These are phyloP conservation scores for Fusarium haematococcum DNA, from an alignment of 2,329 filamentous ascomycete genomes.

Conservation along the genomic window DNA sequence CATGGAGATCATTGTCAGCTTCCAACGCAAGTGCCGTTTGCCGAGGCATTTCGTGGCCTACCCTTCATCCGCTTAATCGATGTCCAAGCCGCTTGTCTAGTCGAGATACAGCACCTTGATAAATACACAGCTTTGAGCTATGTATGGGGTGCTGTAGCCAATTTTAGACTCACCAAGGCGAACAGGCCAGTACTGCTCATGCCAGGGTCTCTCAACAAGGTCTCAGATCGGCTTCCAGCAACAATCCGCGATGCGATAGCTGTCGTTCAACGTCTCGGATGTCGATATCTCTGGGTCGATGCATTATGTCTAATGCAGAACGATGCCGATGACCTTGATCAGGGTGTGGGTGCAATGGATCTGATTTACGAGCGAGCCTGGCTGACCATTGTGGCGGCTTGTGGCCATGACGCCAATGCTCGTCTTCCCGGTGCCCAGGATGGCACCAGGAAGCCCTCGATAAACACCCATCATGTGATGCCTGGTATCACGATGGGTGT, in stretches of 20 bases:
- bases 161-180: conserved; percentile 13
- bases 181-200: conserved; percentile 2
- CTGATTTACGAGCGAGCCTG: conserved; percentile 19
- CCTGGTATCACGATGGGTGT: conserved; percentile 6
- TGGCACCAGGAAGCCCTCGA: neutral
- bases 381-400: conserved; percentile 20
- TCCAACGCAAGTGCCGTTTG: neutral
- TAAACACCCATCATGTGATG: neutral
- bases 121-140: conserved; percentile 26
- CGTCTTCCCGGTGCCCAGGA: conserved; percentile 1
- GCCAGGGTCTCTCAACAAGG: neutral
- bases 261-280: neutral
- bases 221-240: neutral
- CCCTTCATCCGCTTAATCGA: conserved; percentile 9
- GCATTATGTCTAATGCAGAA: conserved; percentile 5
- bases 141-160: conserved; percentile 16
- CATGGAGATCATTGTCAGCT: neutral
- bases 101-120: neutral
- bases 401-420: conserved; percentile 14
- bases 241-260: conserved; percentile 8
- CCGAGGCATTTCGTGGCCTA: conserved; percentile 3
- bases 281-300: conserved; percentile 20
- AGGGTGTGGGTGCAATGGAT: conserved; percentile 15
- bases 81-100: neutral
- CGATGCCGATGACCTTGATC: neutral